Base-by-base conservation (phyloP, 768 basidiomycete genomes). In the Mycena alexandri region DNA sequence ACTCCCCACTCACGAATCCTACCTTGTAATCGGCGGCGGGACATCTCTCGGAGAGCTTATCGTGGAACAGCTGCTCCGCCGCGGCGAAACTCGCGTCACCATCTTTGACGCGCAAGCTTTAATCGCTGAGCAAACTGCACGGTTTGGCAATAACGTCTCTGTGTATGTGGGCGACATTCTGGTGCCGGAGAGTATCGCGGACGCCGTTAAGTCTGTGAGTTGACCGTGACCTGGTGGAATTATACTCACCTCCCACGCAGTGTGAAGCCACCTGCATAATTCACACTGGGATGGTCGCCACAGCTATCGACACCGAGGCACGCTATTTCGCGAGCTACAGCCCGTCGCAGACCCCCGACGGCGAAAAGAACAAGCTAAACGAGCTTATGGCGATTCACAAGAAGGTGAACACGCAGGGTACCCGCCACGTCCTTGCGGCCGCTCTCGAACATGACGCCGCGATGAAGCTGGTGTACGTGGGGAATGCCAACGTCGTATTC, bases 81-180 rank as follows among this genome's bases (percentile, higher is more conserved):
- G 85, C 25, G 86, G 78, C 16, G 80, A 79, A 66, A 61, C 75
- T 63, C 61, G 76, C 51, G 81, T 86, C n/a, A 73, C 81, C 5
- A 83, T 84, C 6, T 83, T 86, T 73, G 86, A 87, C 73, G 72
- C 86, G 38, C 82, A 83, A 3, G 84, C 66, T 1, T 47, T 68
- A 19, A 53, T 48, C 19, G 12, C 53, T 13, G 61, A 42, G 21
- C 61, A 62, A 25, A 83, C 84, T 25, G 79, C 82, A 63, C 80
- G 79, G 57, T 71, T 73, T 44, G 58, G 52, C 5, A 36, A 22
- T 14, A 56, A 58, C n/a, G 73, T 78, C 34, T 67, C 76, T 13
- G 84, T 85, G 75, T 82, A 78, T 75, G 77, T 82, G 57, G 84
- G 82, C n/a, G 85, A 87, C 72, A 77, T 87, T 46, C 80, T 82